Evolutionary conservation across 2,329 filamentous ascomycete species (phyloP), one percentile per base, ranked within the genome.

Genomic region (Nemania sp.): DNA sequence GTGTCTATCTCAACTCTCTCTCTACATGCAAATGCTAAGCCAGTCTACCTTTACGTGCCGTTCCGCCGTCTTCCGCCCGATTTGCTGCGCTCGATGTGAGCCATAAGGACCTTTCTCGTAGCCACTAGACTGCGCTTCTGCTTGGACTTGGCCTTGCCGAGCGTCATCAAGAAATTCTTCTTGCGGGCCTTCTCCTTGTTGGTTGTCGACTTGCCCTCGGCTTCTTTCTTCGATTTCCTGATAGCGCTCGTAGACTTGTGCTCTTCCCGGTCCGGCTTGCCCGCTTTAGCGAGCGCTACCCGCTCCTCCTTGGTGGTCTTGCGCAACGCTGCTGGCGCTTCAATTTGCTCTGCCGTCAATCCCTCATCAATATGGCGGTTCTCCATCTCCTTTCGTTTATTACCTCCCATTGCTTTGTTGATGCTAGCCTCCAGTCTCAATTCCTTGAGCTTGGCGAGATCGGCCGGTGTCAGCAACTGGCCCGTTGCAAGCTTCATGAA

Each of bases 121-220:
- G 97, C 88, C 11, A 90, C 84, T 72, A 99, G 76, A 82, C 91
- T 96, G 68, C 92, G 83, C 86, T 97, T 97, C 68, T 94, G 88
- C 80, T 97, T 99, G 63, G 82, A 83, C 80, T 94, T 95, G 9
- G 94, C 94, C 79, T 99, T 97, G 54, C 93, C 90, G 56, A 99
- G 75, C 33, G 93, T 97, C 94, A 99, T 99, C 66, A 99, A 71
- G 75, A 99, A 96, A 73, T 99, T 99, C 89, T 99, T 99, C 81
- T 90, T 91, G 64, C 93, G 80, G 36, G 89, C 85, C 83, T 99
- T 99, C 79, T 99, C 94, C 77, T 89, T 90, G 75, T 99, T 99
- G 62, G 93, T 97, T 31, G 91, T 92, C 70, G 90, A 96, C 85
- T 97, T 97, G 67, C 94, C 94, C 74, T 91, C 84, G 2, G 85